These are phyloP conservation scores for Pouteria campechiana DNA, from an alignment of 179 eudicot species.

Conservation along the genomic window DNA sequence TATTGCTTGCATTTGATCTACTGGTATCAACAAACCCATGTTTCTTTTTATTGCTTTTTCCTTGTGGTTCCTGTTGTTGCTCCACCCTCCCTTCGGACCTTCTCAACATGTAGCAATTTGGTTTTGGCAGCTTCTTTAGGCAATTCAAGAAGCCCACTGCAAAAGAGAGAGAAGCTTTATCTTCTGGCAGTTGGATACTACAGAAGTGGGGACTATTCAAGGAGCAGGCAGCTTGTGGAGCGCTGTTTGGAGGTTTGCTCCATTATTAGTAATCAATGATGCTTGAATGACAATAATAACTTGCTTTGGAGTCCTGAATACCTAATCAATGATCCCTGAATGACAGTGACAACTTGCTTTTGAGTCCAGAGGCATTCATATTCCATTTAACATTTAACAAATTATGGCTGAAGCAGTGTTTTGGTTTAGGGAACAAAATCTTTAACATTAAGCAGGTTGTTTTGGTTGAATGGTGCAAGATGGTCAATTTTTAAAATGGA, in stretches of 20 bases:
- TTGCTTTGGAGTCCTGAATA: too few relatives aligned
- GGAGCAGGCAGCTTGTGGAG: conserved; percentile 54
- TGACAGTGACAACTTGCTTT: too few relatives aligned
- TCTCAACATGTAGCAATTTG: neutral
- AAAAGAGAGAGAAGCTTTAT: conserved; percentile 57
- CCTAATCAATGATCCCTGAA: too few relatives aligned
- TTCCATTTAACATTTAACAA: neutral
- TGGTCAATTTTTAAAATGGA: neutral
- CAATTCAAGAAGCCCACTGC: conserved; percentile 39
- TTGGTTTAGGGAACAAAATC: neutral
- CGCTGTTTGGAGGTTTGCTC: conserved; percentile 57
- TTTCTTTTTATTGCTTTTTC: neutral
- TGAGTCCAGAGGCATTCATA: too few relatives aligned
- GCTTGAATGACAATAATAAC: neutral
- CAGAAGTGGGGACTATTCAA: conserved; percentile 54
- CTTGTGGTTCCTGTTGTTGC: neutral
- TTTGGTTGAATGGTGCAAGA: too few relatives aligned
- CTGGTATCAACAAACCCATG: neutral
- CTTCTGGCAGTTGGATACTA: conserved; percentile 74
- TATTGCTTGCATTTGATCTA: neutral
- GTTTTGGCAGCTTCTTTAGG: conserved; percentile 49
- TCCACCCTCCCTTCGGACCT: neutral
- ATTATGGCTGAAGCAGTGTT: neutral
- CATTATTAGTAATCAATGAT: neutral
- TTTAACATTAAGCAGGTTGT: too few relatives aligned